Evolutionary conservation across 2,329 filamentous ascomycete species (phyloP).

Genomic region (Colletotrichum tanaceti): DNA sequence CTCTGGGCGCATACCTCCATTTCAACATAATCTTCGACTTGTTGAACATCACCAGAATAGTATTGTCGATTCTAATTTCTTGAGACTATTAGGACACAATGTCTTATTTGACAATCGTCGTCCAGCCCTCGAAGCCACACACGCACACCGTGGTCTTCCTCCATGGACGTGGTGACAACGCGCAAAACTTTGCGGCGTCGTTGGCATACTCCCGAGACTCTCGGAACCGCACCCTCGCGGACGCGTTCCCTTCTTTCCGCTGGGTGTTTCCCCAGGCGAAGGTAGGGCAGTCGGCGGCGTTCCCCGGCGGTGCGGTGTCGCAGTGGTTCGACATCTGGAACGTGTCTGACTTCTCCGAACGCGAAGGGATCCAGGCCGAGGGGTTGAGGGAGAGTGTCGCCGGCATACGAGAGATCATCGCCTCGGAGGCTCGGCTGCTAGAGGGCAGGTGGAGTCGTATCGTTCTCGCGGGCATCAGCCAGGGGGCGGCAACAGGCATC

Average conservation of each 20-base stretch:
- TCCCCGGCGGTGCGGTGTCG: conserved; percentile 40
- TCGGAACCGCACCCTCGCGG: conserved; percentile 48
- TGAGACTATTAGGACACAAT: neutral
- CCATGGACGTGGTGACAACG: conserved; percentile 58
- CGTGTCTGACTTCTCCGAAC: conserved; percentile 52
- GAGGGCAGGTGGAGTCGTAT: conserved; percentile 53
- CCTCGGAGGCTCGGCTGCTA: conserved; percentile 50
- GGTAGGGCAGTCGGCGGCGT: conserved; percentile 44
- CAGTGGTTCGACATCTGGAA: conserved; percentile 67
- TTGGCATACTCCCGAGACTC: conserved; percentile 50
- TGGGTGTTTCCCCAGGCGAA: conserved; percentile 63
- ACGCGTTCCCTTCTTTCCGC: conserved; percentile 57
- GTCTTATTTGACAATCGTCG: conserved; percentile 32
- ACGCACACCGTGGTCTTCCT: conserved; percentile 59
- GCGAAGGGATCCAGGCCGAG: conserved; percentile 55
- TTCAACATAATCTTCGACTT: too few relatives aligned
- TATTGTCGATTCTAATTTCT: too few relatives aligned
- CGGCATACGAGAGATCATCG: conserved; percentile 49
- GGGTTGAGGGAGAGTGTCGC: conserved; percentile 55
- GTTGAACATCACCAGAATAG: too few relatives aligned
- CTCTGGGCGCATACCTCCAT: too few relatives aligned
- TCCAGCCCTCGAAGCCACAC: conserved; percentile 45
- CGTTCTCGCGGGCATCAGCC: conserved; percentile 59
- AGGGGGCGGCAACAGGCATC: conserved; percentile 56
- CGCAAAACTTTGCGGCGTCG: conserved; percentile 48